A percentile compares a stretch with the other conserved stretches of the same genome.
Evolutionary conservation across 768 basidiomycete species (phyloP).

Genomic region (Phylloporus scabripes): DNA sequence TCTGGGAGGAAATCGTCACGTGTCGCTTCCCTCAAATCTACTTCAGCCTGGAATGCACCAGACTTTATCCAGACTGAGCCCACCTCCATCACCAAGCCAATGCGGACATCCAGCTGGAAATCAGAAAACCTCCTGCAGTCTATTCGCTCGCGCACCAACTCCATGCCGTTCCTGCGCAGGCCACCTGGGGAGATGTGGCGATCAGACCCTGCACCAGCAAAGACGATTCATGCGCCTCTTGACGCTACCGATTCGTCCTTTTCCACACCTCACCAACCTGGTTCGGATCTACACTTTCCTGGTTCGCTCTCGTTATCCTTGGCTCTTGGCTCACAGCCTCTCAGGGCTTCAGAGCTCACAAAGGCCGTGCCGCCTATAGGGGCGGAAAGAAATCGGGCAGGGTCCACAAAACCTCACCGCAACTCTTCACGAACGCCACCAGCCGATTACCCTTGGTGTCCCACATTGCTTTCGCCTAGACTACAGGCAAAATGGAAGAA

Average conservation of each 20-base stretch:
- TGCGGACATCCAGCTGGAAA: slow-evolving; percentile 13
- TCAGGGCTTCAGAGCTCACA: slow-evolving; percentile 16
- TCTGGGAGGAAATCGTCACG: slow-evolving; percentile 5
- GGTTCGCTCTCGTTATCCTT: slow-evolving; percentile 19
- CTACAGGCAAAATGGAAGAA: slow-evolving; percentile 5
- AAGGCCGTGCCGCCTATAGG: slow-evolving; percentile 26
- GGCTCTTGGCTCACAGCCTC: slow-evolving; percentile 25
- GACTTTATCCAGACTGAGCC: not conserved
- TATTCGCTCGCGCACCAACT: slow-evolving; percentile 9
- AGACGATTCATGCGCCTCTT: slow-evolving; percentile 1
- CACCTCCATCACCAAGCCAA: slow-evolving; percentile 4
- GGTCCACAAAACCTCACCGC: slow-evolving; percentile 15
- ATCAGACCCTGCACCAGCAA: slow-evolving; percentile 10
- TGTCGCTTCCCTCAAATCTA: slow-evolving; percentile 4
- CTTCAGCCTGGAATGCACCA: slow-evolving; percentile 11
- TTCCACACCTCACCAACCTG: slow-evolving; percentile 11
- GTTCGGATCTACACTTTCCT: slow-evolving; percentile 1
- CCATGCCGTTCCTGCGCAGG: slow-evolving; percentile 13
- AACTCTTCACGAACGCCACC: not conserved
- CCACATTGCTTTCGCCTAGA: slow-evolving; percentile 6
- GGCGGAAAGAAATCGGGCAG: slow-evolving; percentile 25
- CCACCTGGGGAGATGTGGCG: slow-evolving; percentile 20
- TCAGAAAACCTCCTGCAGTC: slow-evolving; percentile 17
- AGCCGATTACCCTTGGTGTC: slow-evolving; percentile 6
- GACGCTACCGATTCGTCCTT: not conserved